Percentiles rank a stretch among this genome's conserved stretches.
phyloP scores from a whole-genome alignment of 2,329 filamentous ascomycete species.

The Fusarium miscanthi region DNA sequence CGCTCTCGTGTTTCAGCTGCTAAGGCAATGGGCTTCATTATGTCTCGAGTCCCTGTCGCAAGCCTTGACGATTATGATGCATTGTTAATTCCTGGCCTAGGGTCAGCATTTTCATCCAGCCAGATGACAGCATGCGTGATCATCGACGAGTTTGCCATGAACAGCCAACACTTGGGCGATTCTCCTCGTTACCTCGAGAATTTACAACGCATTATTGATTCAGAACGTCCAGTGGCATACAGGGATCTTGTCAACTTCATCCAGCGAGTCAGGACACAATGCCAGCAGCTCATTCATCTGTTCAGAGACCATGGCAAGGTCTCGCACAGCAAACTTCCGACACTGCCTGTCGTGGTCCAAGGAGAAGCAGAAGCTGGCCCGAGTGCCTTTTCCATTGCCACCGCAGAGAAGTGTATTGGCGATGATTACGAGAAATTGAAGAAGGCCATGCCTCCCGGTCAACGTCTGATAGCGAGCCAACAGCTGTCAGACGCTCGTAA shows the following conservation, averaged over 20 bases:
- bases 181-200: constrained; percentile 66
- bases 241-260: constrained; percentile 90
- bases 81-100: constrained; percentile 72
- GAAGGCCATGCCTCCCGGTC: constrained; percentile 87
- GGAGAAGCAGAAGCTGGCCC: constrained; percentile 92
- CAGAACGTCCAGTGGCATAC: constrained; percentile 84
- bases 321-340: constrained; percentile 77
- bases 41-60: constrained; percentile 77
- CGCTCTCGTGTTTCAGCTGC: constrained; percentile 90
- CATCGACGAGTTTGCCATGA: constrained; percentile 87
- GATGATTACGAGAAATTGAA: constrained; percentile 90
- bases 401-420: constrained; percentile 87
- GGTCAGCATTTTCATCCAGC: constrained; percentile 82
- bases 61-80: constrained; percentile 73
- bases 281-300: constrained; percentile 86
- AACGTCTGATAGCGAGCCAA: constrained; percentile 84
- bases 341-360: constrained; percentile 90
- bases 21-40: constrained; percentile 84
- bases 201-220: constrained; percentile 81
- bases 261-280: constrained; percentile 90
- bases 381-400: constrained; percentile 87
- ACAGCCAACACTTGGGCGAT: constrained; percentile 57
- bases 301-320: constrained; percentile 94
- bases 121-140: constrained; percentile 86
- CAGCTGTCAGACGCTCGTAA: constrained; percentile 81